A percentile compares a stretch with the other conserved stretches of the same genome.
These are phyloP conservation scores for Solanum medicagineum DNA, from an alignment of 257 asterid species.

Conservation along the genomic window DNA sequence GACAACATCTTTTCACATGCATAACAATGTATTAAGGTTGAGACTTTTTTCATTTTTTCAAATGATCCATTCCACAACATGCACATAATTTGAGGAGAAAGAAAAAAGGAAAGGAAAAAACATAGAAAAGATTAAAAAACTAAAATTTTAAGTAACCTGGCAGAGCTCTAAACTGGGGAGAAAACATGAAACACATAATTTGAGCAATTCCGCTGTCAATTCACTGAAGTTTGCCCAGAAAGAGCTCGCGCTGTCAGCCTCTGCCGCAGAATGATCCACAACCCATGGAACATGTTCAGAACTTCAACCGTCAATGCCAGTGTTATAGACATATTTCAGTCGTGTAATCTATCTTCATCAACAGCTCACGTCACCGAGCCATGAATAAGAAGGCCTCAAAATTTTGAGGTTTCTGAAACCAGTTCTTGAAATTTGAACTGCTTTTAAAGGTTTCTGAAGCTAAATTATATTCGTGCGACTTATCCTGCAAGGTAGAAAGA, in stretches of 20 bases:
- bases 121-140: not conserved
- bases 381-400: slow-evolving; percentile 38
- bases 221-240: not conserved
- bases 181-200: not conserved
- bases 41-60: not conserved
- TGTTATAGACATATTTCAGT: not conserved
- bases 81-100: too few relatives aligned
- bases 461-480: slow-evolving; percentile 41
- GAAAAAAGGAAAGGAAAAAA: not conserved
- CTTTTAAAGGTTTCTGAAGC: slow-evolving; percentile 56
- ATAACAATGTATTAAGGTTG: not conserved
- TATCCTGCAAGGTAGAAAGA: slow-evolving; percentile 30
- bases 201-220: not conserved
- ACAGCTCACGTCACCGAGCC: slow-evolving; percentile 11
- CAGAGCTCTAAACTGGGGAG: not conserved
- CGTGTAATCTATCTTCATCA: not conserved
- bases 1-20: not conserved
- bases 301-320: not conserved
- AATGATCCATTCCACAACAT: too few relatives aligned
- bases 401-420: slow-evolving; percentile 56
- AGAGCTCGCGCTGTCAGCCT: not conserved
- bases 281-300: not conserved
- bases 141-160: not conserved
- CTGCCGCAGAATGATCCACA: not conserved
- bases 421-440: slow-evolving; percentile 55